Evolutionary conservation across 2,329 filamentous ascomycete genomes (phyloP).

Genomic region (Magnaporthiopsis poae): DNA sequence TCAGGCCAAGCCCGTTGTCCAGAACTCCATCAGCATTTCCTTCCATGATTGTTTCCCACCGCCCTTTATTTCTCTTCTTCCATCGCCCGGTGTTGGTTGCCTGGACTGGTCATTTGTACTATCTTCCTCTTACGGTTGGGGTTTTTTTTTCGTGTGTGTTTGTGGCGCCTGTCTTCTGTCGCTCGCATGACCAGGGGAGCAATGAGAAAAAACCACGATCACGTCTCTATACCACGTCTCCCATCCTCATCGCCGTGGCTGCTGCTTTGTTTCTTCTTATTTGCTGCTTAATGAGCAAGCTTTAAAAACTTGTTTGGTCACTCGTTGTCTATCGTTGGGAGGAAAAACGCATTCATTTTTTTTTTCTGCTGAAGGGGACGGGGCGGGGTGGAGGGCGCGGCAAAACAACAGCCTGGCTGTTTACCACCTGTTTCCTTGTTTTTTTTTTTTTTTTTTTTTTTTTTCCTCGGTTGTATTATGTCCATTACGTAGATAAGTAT

Average conservation of each 20-base stretch:
- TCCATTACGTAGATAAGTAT: neutral
- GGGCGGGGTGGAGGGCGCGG: too few species aligned
- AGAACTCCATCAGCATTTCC: neutral
- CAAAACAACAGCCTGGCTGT: neutral
- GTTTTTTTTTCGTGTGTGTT: neutral
- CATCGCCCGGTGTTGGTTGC: neutral
- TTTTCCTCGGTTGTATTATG: neutral
- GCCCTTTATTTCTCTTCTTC: neutral
- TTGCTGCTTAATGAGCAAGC: neutral
- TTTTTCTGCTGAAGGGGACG: neutral
- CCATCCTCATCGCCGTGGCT: neutral
- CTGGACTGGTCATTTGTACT: neutral
- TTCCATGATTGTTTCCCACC: neutral
- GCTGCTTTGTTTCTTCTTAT: neutral
- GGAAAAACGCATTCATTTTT: neutral
- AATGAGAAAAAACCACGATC: neutral
- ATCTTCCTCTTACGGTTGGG: neutral
- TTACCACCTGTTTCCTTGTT: neutral
- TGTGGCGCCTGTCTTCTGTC: neutral
- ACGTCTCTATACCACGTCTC: neutral
- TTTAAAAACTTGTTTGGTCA: neutral
- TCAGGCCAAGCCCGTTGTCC: neutral
- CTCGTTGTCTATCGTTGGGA: neutral
- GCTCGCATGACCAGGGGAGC: neutral
- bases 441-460: too few species aligned